Evolutionary conservation across 1,284 basidiomycete species (phyloP).

Genomic region (Sanguinoderma infundibulare): DNA sequence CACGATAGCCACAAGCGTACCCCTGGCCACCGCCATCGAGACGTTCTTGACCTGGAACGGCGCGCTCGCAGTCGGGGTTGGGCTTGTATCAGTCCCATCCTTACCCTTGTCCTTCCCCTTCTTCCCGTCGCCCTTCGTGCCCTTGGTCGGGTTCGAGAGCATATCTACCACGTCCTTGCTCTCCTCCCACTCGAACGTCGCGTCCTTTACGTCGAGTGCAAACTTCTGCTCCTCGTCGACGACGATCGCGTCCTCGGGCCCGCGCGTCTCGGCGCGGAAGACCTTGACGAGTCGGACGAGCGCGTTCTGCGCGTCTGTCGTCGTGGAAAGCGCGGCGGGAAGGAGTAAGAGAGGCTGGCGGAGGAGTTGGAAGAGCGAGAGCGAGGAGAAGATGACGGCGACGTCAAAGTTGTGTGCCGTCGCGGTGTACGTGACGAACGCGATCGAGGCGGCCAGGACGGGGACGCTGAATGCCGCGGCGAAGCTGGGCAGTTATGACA

Average conservation of each 20-base stretch:
- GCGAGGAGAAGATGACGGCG: constrained; percentile 71
- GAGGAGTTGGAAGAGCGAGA: constrained; percentile 71
- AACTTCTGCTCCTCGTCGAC: constrained; percentile 51
- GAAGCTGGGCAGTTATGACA: constrained; percentile 47
- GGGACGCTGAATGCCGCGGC: constrained; percentile 61
- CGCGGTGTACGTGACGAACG: constrained; percentile 75
- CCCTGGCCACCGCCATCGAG: constrained; percentile 58
- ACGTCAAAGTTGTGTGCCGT: constrained; percentile 60
- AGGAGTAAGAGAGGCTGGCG: constrained; percentile 75
- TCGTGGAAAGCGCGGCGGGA: constrained; percentile 65
- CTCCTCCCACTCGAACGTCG: constrained; percentile 71
- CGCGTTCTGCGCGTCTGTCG: constrained; percentile 69
- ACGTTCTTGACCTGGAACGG: constrained; percentile 60
- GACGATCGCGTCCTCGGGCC: constrained; percentile 41
- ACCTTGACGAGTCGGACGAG: constrained; percentile 56
- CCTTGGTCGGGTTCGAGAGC: constrained; percentile 16
- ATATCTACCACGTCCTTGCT: constrained; percentile 25
- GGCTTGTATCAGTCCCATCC: constrained; percentile 15
- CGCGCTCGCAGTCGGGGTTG: constrained; percentile 8
- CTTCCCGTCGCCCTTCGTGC: constrained; percentile 26
- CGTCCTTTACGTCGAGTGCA: constrained; percentile 57
- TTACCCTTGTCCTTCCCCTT: constrained; percentile 30
- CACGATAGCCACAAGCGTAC: constrained; percentile 66
- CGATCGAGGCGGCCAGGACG: constrained; percentile 73
- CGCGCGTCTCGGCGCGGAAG: constrained; percentile 63